These are phyloP conservation scores for Alternaria metachromatica DNA, from an alignment of 2,329 filamentous ascomycete genomes.

Conservation along the genomic window DNA sequence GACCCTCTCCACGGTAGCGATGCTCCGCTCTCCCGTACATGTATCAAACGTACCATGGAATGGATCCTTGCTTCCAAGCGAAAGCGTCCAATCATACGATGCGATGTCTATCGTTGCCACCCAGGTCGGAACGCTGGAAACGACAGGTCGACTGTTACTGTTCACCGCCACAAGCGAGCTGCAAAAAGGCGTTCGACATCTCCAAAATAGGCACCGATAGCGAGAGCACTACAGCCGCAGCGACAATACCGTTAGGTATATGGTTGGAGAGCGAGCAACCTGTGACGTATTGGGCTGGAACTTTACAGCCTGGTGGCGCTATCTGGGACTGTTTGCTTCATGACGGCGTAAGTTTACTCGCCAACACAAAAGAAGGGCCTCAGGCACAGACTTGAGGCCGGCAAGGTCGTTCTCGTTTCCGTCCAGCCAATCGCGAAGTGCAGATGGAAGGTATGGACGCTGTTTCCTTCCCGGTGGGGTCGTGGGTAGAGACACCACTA, in stretches of 20 bases:
- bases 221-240: background rate
- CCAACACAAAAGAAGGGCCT: background rate
- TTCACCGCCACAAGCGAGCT: background rate
- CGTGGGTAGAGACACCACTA: background rate
- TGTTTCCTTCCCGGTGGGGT: background rate
- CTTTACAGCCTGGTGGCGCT: background rate
- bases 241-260: background rate
- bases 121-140: background rate
- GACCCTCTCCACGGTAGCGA: no score
- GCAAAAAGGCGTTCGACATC: background rate
- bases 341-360: background rate
- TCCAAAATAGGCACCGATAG: background rate
- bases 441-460: background rate
- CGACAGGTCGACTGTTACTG: background rate
- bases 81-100: background rate
- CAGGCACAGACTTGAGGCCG: background rate
- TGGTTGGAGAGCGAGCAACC: background rate
- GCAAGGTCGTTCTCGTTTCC: background rate
- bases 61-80: background rate
- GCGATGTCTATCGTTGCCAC: background rate
- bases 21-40: background rate
- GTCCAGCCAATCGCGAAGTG: background rate
- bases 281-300: background rate
- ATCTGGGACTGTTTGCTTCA: background rate
- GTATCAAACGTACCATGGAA: background rate